Percentiles rank a stretch among this genome's conserved stretches.
These are phyloP conservation scores for Petrea volubilis DNA, from an alignment of 257 asterid genomes.

Conservation along the genomic window DNA sequence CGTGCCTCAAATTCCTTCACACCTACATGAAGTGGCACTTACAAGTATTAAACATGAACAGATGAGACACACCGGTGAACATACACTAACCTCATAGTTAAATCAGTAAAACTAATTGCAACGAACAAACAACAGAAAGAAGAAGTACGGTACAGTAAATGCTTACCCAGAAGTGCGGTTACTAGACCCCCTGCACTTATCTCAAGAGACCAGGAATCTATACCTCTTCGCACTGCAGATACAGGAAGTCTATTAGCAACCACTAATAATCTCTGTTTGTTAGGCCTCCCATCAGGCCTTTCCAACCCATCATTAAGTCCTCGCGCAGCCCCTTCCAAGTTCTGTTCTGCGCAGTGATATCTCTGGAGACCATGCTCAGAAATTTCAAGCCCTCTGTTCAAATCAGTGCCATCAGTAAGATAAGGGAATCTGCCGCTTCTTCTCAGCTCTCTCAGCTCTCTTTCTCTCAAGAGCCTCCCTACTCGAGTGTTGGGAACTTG, in stretches of 20 bases:
- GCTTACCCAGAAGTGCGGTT: slow-evolving; percentile 79
- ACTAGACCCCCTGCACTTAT: slow-evolving; percentile 88
- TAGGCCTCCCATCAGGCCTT: slow-evolving; percentile 47
- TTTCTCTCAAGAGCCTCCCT: slow-evolving; percentile 67
- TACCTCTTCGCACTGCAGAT: slow-evolving; percentile 71
- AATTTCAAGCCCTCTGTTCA: slow-evolving; percentile 41
- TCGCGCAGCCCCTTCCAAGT: slow-evolving; percentile 50
- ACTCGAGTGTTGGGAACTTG: slow-evolving; percentile 46
- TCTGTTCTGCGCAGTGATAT: slow-evolving; percentile 43
- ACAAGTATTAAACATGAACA: slow-evolving; percentile 12
- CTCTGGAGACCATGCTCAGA: slow-evolving; percentile 41
- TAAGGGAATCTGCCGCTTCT: slow-evolving; percentile 42
- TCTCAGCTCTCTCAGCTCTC: slow-evolving; percentile 65
- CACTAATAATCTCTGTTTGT: slow-evolving; percentile 65
- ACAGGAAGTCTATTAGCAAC: slow-evolving; percentile 90
- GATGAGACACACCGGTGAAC: not conserved
- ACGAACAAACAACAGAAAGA: slow-evolving; percentile 12
- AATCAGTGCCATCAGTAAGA: slow-evolving; percentile 40
- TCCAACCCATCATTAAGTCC: slow-evolving; percentile 49
- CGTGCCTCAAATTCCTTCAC: slow-evolving; percentile 81
- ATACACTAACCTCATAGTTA: not conserved
- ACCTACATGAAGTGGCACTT: slow-evolving; percentile 41
- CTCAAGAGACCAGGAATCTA: slow-evolving; percentile 79
- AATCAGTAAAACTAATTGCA: not conserved
- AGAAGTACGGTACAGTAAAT: not conserved